phyloP scores from a whole-genome alignment of 768 basidiomycete species.

The Boletus coccyginus region DNA sequence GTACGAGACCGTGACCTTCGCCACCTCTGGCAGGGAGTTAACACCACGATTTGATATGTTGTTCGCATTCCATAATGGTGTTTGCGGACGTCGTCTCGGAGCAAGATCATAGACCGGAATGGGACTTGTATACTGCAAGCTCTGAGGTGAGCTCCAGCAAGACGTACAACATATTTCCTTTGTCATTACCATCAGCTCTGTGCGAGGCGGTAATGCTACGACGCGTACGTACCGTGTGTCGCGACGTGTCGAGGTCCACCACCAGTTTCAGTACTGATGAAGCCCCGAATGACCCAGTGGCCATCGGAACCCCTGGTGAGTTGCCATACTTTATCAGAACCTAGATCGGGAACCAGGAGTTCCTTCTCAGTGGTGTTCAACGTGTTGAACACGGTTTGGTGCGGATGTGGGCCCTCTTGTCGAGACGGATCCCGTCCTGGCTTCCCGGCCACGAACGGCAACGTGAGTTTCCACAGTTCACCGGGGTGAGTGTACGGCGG shows the following conservation, averaged over 20 bases:
- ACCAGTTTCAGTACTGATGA: conserved; percentile 50
- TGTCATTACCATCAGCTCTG: not conserved
- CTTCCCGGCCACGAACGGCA: conserved; percentile 40
- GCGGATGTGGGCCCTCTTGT: conserved; percentile 74
- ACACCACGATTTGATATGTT: not conserved
- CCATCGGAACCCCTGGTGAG: conserved; percentile 44
- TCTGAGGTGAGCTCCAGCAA: conserved; percentile 63
- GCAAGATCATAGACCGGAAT: conserved; percentile 39
- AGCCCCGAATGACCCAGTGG: conserved; percentile 48
- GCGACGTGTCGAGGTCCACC: conserved; percentile 72
- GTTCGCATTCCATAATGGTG: not conserved
- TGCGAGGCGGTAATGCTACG: not conserved
- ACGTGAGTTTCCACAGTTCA: conserved; percentile 34
- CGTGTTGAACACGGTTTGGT: conserved; percentile 53
- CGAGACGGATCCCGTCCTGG: conserved; percentile 63
- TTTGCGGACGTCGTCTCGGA: not conserved
- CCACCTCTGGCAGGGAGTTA: not conserved
- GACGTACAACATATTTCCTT: conserved; percentile 65
- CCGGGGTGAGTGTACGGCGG: conserved; percentile 43
- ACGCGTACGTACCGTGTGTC: conserved; percentile 48
- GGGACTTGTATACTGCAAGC: conserved; percentile 53
- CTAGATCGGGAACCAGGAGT: conserved; percentile 73
- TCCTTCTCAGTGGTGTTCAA: conserved; percentile 51
- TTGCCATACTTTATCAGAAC: conserved; percentile 64
- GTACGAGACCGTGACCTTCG: not conserved